Base-by-base conservation (phyloP, 2,329 filamentous ascomycete genomes). In the Achaetomium macrosporum region DNA sequence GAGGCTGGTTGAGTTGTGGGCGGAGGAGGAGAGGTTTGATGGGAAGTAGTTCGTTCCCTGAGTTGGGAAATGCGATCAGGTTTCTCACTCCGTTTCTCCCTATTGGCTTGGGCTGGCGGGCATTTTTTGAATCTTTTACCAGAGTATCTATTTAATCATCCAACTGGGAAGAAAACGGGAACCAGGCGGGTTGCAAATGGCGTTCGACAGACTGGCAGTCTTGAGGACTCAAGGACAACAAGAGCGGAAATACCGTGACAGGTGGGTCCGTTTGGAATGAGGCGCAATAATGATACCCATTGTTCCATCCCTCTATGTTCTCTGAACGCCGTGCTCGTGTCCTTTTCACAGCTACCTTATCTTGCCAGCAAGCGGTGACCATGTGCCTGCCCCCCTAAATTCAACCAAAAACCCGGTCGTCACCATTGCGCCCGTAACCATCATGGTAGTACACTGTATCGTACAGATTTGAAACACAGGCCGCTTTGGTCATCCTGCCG, bases 1-100 rank as follows among this genome's bases (percentile, higher is more conserved):
- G 63, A 76, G 78, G 56, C 71, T 93, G 64, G 86, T 91, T 41
- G 78, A 86, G 69, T 85, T 83, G 62, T 91, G 86, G 76, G 85
- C 81, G 35, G 64, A 64, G 16, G 70, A 73, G 59, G 75, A 78
- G 46, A 73, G 79, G 66, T 83, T 73, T 56, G 68, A 73, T 7
- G 73, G 73, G 25, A 50, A 60, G 40, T 70, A 42, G 40, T 35
- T 35, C 33, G 25, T 25, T 25, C 25, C 25, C 4, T 25, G 25
- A 25, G 25, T 25, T 25, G 25, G 4, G 25, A 25, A 7, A 25
- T 25, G 7, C 4, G 25, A 25, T 25, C 25, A 41, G 11, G 43
- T 40, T 19, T 41, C 13, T 29, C 35, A 5, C 8, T 37, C 15
- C 15, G 12, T 46, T 49, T 25, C 19, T 17, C 10, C 12, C 4